Conservation (phyloP, 2,329 filamentous ascomycete species). For the Monilinia aucupariae region DNA sequence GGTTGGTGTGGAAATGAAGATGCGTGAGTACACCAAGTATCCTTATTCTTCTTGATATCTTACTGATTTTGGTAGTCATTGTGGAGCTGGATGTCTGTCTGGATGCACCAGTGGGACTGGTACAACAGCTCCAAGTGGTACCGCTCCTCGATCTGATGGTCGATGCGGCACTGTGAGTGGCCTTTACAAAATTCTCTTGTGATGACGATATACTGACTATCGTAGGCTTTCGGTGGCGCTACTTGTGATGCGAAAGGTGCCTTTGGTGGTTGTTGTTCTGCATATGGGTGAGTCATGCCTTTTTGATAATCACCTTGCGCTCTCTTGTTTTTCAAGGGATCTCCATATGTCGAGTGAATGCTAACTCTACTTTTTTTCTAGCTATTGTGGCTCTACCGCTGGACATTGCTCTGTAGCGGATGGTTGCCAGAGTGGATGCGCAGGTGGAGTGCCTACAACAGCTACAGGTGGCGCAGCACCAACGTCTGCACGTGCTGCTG, state of each 20-base stretch:
- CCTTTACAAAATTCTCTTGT: not conserved
- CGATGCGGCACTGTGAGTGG: slow-evolving; percentile 29
- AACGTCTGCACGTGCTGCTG: not conserved
- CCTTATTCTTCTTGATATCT: not conserved
- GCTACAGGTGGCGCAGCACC: slow-evolving; percentile 18
- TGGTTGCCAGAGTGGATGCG: slow-evolving; percentile 35
- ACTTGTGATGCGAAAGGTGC: slow-evolving; percentile 30
- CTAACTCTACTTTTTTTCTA: slow-evolving; percentile 23
- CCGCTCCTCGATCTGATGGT: slow-evolving; percentile 28
- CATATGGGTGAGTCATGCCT: slow-evolving; percentile 28
- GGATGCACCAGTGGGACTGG: slow-evolving; percentile 34
- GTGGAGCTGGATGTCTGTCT: slow-evolving; percentile 38
- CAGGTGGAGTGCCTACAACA: slow-evolving; percentile 17
- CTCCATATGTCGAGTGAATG: not conserved
- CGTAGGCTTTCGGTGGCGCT: slow-evolving; percentile 26
- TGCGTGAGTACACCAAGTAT: slow-evolving; percentile 23
- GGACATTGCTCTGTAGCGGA: slow-evolving; percentile 28
- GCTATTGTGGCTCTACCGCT: slow-evolving; percentile 33
- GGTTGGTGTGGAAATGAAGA: slow-evolving; percentile 41
- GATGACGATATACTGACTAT: not conserved
- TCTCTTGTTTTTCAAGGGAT: not conserved
- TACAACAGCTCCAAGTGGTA: slow-evolving; percentile 18
- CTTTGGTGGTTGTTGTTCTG: slow-evolving; percentile 33
- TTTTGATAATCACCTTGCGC: not conserved
- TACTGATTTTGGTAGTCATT: slow-evolving; percentile 28